A percentile compares a stretch with the other conserved stretches of the same genome.
Conservation (phyloP, 768 basidiomycete species). For the Phylloporus sp. region DNA sequence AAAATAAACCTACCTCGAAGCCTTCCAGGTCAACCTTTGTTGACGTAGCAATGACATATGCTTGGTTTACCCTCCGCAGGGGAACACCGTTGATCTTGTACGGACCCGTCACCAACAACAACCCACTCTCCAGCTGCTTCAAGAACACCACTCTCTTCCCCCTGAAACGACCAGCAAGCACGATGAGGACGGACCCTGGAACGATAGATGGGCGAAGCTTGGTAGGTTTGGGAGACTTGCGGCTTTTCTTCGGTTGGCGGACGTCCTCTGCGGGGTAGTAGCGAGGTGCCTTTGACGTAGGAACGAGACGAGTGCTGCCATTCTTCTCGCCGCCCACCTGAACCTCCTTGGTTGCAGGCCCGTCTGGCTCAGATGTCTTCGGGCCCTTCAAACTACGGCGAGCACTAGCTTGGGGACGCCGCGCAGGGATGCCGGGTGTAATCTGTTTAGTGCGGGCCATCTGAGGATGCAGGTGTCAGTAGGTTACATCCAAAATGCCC, state of each 20-base stretch:
- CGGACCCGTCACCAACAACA: conserved; percentile 94
- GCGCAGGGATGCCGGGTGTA: conserved; percentile 75
- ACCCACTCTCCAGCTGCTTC: conserved; percentile 89
- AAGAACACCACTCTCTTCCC: conserved; percentile 98
- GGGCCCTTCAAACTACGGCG: conserved; percentile 80
- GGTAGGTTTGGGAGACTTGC: conserved; percentile 79
- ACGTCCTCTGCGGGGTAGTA: conserved; percentile 97
- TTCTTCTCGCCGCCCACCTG: conserved; percentile 88
- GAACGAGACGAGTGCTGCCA: conserved; percentile 82
- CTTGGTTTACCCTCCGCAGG: conserved; percentile 95
- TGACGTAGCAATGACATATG: conserved; percentile 97
- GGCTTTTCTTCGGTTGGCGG: conserved; percentile 83
- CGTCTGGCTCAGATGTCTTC: conserved; percentile 71
- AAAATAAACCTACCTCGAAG: conserved; percentile 59
- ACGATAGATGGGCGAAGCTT: conserved; percentile 83
- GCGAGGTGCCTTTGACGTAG: conserved; percentile 78
- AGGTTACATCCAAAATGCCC: conserved; percentile 33
- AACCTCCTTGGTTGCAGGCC: conserved; percentile 69
- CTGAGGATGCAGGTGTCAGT: conserved; percentile 36
- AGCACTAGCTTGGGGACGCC: conserved; percentile 75
- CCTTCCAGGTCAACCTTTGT: conserved; percentile 82
- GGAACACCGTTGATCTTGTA: conserved; percentile 99
- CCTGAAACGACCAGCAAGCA: conserved; percentile 95
- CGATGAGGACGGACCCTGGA: conserved; percentile 91
- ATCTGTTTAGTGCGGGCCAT: conserved; percentile 89